Conservation (phyloP, 1,284 basidiomycete genomes). For the Xerocomus subilludens region DNA sequence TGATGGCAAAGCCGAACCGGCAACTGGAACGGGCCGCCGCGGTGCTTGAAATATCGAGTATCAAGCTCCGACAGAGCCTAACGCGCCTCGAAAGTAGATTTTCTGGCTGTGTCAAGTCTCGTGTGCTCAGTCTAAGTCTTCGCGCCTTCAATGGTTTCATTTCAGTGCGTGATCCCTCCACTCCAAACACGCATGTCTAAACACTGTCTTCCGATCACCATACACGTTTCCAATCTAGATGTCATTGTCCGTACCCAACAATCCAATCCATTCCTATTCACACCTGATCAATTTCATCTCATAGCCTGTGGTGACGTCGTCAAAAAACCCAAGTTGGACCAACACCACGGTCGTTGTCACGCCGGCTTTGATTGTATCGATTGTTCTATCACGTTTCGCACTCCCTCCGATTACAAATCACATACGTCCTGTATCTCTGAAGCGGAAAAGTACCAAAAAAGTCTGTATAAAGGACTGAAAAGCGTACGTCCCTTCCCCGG, state of each 20-base stretch:
- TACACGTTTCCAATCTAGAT: too few relatives aligned
- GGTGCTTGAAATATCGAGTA: too few relatives aligned
- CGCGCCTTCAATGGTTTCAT: conserved; percentile 48
- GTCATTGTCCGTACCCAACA: neutral
- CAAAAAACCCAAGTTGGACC: conserved; percentile 91
- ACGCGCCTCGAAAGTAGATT: too few relatives aligned
- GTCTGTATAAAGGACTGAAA: conserved; percentile 65
- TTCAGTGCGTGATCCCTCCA: conserved; percentile 37
- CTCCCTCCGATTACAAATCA: conserved; percentile 78
- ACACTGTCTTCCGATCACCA: too few relatives aligned
- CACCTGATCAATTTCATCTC: neutral
- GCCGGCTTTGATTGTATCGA: conserved; percentile 88
- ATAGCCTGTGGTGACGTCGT: conserved; percentile 83
- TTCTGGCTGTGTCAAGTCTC: too few relatives aligned
- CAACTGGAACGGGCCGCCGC: too few relatives aligned
- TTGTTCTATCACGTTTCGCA: conserved; percentile 83
- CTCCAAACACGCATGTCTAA: too few relatives aligned
- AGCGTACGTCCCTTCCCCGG: conserved; percentile 32
- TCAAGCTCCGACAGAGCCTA: too few relatives aligned
- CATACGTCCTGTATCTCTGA: conserved; percentile 90
- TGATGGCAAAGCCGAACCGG: too few relatives aligned
- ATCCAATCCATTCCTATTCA: neutral
- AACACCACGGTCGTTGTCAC: conserved; percentile 70
- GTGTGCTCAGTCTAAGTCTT: too few relatives aligned
- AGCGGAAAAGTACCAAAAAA: conserved; percentile 92